phyloP scores from a whole-genome alignment of 495 filamentous ascomycete genomes.

The Trypethelium eluteriae region DNA sequence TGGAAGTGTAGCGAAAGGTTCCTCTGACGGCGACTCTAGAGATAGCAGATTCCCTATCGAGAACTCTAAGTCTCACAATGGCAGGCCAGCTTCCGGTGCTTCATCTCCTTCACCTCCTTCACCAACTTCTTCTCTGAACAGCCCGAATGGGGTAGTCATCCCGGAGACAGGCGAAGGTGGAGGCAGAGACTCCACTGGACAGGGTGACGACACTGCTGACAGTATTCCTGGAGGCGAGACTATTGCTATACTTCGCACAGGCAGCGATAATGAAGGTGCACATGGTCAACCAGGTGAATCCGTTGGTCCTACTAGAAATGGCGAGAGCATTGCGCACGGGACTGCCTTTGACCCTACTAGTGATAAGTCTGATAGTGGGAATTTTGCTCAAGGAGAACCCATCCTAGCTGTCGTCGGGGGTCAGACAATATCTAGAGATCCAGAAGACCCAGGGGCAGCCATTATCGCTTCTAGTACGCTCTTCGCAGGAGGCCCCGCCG shows the following conservation, averaged over 20 bases:
- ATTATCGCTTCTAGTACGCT: not conserved
- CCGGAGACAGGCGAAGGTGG: too few species aligned
- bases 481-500: not conserved
- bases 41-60: too few species aligned
- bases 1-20: too few species aligned
- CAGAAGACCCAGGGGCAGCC: not conserved
- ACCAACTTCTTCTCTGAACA: not conserved
- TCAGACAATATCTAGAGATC: not conserved
- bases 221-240: not conserved
- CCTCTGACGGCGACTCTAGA: too few species aligned
- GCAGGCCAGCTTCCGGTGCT: not conserved
- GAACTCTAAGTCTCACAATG: not conserved
- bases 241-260: not conserved
- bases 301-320: not conserved
- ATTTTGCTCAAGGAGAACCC: not conserved
- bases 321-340: not conserved
- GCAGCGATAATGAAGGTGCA: not conserved
- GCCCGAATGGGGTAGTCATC: not conserved
- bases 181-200: not conserved
- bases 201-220: not conserved
- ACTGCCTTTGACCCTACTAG: not conserved
- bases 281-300: not conserved
- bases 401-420: not conserved
- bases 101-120: not conserved
- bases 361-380: not conserved